Conservation (phyloP, 305 asterid species). For the Fraxinus velutina region DNA sequence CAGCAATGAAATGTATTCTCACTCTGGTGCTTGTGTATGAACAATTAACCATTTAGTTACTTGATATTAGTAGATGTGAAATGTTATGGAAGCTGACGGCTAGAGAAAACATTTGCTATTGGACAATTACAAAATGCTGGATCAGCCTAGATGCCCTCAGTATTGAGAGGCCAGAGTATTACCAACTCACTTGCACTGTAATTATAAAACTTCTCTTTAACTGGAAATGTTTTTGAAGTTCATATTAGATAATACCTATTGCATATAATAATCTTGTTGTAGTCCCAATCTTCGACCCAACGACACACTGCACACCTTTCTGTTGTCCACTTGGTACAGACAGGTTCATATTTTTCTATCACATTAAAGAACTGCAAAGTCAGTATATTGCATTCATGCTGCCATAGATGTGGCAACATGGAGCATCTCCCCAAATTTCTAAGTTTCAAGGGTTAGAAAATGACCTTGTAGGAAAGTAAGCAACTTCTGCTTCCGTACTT, state of each 20-base stretch:
- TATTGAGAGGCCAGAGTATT: neutral
- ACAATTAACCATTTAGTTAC: neutral
- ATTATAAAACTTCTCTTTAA: neutral
- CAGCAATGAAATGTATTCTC: conserved; percentile 1
- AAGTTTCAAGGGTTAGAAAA: conserved; percentile 17
- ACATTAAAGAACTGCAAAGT: conserved; percentile 24
- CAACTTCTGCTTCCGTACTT: conserved; percentile 89
- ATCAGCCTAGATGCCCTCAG: neutral
- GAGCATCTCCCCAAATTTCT: conserved; percentile 23
- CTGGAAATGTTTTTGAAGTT: conserved; percentile 3
- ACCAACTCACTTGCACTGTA: conserved; percentile 17
- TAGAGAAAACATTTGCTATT: neutral
- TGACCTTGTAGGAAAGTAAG: conserved; percentile 82
- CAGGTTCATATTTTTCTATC: conserved; percentile 88
- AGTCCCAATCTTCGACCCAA: conserved; percentile 99
- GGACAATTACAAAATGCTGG: conserved; percentile 6
- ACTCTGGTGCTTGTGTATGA: neutral
- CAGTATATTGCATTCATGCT: conserved; percentile 18
- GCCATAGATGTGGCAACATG: conserved; percentile 18
- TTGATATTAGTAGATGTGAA: neutral
- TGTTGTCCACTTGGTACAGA: conserved; percentile 91
- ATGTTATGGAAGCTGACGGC: neutral
- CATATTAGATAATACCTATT: conserved; percentile 52
- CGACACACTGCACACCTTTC: conserved; percentile 99
- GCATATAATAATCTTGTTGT: conserved; percentile 94